Percentiles rank a stretch among this genome's conserved stretches.
Conservation (phyloP, 1,139 yeast species). For the Sugiyamaella japonica region DNA sequence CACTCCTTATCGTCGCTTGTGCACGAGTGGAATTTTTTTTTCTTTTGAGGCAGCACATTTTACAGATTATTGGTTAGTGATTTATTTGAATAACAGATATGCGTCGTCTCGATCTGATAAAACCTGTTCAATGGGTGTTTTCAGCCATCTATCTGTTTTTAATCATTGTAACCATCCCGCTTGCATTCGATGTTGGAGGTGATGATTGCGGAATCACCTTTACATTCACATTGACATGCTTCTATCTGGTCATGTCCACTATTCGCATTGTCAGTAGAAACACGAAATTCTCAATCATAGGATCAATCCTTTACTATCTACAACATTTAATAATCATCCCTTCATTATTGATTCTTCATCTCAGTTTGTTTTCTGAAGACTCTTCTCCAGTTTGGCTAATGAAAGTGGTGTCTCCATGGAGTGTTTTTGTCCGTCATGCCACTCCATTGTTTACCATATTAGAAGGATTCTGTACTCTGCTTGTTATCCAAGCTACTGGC, state of each 20-base stretch:
- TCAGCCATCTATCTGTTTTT: slow-evolving; percentile 49
- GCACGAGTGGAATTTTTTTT: too few relatives aligned
- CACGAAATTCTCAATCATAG: slow-evolving; percentile 51
- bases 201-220: slow-evolving; percentile 84
- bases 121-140: slow-evolving; percentile 33
- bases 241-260: slow-evolving; percentile 74
- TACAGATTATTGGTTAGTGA: too few relatives aligned
- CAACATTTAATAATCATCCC: slow-evolving; percentile 80
- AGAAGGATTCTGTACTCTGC: slow-evolving; percentile 89
- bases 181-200: slow-evolving; percentile 96
- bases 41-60: too few relatives aligned
- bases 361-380: slow-evolving; percentile 52
- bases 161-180: slow-evolving; percentile 79
- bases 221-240: slow-evolving; percentile 68
- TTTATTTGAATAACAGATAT: neutral
- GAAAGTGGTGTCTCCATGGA: slow-evolving; percentile 61
- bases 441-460: slow-evolving; percentile 86
- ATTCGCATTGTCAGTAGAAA: slow-evolving; percentile 57
- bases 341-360: slow-evolving; percentile 69
- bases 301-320: slow-evolving; percentile 64
- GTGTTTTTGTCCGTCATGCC: slow-evolving; percentile 64
- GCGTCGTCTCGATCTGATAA: slow-evolving; percentile 5
- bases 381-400: slow-evolving; percentile 35
- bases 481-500: slow-evolving; percentile 88
- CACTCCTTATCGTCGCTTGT: too few relatives aligned